Conservation (phyloP, 2,329 filamentous ascomycete species). For the Hymenoscyphus infarciens region DNA sequence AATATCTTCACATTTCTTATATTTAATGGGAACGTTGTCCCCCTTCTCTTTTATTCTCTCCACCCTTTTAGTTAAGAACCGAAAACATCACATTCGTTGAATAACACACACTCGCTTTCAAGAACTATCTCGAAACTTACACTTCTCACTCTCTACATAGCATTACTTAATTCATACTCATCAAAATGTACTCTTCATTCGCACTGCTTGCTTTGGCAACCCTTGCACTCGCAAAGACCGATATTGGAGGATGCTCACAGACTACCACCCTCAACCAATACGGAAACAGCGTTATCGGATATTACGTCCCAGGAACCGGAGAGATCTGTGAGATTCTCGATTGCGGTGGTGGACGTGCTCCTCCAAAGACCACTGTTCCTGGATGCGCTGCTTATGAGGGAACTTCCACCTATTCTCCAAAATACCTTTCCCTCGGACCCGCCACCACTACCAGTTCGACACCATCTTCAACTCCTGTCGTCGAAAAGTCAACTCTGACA, state of each 20-base stretch:
- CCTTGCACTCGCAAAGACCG: conserved; percentile 19
- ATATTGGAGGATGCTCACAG: conserved; percentile 9
- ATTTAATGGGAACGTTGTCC: not conserved
- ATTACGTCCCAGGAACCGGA: conserved; percentile 20
- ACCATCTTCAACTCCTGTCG: conserved; percentile 3
- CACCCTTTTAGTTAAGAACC: not conserved
- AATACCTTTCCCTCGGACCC: conserved; percentile 7
- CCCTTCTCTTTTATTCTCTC: not conserved
- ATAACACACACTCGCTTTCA: not conserved
- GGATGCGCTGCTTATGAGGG: conserved; percentile 24
- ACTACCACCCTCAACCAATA: conserved; percentile 6
- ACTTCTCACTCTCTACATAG: not conserved
- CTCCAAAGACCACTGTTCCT: conserved; percentile 23
- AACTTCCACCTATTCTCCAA: conserved; percentile 24
- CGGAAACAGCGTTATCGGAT: conserved; percentile 11
- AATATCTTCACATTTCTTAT: not conserved
- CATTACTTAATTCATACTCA: not conserved
- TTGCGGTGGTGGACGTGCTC: conserved; percentile 24
- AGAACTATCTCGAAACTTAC: not conserved
- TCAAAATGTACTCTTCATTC: conserved; percentile 20
- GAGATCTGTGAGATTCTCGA: conserved; percentile 24
- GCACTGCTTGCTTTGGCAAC: conserved; percentile 18
- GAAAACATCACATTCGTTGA: not conserved
- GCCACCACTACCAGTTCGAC: conserved; percentile 7
- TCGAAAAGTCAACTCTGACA: conserved; percentile 5